Base-by-base conservation (phyloP, 352 stramenopile species). In the Thraustotheca clavata region DNA sequence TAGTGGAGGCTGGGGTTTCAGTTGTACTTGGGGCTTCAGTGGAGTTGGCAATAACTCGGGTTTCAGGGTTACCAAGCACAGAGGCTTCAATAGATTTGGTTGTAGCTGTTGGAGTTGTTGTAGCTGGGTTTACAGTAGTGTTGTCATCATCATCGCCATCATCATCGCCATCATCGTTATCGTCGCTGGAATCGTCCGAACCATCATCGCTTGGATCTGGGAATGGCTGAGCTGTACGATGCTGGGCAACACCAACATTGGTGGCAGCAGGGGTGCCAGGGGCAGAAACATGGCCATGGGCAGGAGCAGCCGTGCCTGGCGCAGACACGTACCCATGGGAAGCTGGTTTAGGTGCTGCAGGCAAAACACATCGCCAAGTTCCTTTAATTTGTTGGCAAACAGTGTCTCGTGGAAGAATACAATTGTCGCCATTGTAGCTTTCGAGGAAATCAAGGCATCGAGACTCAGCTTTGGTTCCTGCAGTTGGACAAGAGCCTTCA, bases 401-500 rank as follows among this genome's bases (percentile, higher is more conserved):
- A 22, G 43, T 50, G 43, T 50, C 43, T 6, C 43, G 43, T 29
- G 43, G 43, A 29, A 50, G 43, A 12, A 50, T 29, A 29, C 43
- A 50, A 6, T 6, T 14, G 43, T 50, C 43, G 43, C 43, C 43
- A 29, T 50, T 50, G 43, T 50, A 50, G 43, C 43, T 50, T 14
- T 50, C 43, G 43, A 50, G 43, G 43, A 50, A 50, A 29, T 50
- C 43, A 14, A 50, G 22, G 38, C 57, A 65, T 9, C 31, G n/a
- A 12, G 35, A 12, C 6, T 8, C 4, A 46, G 57, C 57, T 4
- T 54, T 50, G 5, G 38, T 35, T 8, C 38, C 38, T 12, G 57
- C 36, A 1, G 7, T 49, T 4, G 57, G 57, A 46, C 57, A 65
- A n/a, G 18, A 40, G 40, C 57, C 57, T 26, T 24, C 43, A 46